Evolutionary conservation across 2,329 filamentous ascomycete species (phyloP).

Genomic region (Didymellaceae sp.): DNA sequence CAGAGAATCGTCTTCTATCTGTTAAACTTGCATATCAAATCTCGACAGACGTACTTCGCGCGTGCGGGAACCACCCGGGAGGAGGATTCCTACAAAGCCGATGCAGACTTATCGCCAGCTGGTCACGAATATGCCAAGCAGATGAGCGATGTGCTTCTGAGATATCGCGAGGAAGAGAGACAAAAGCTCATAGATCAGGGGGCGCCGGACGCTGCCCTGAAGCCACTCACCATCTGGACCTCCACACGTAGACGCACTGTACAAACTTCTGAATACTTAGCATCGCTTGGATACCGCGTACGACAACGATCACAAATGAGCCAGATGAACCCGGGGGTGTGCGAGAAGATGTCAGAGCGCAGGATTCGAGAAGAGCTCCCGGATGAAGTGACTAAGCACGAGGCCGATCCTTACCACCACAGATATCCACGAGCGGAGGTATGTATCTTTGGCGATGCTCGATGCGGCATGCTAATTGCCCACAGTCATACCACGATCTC

Average conservation of each 20-base stretch:
- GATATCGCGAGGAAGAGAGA: slow-evolving; percentile 83
- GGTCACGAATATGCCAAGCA: slow-evolving; percentile 76
- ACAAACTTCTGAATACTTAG: slow-evolving; percentile 85
- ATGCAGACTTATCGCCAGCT: slow-evolving; percentile 81
- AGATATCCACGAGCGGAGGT: slow-evolving; percentile 94
- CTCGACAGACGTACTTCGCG: slow-evolving; percentile 90
- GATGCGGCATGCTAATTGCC: slow-evolving; percentile 25
- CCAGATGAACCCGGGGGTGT: slow-evolving; percentile 94
- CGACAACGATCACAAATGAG: slow-evolving; percentile 95
- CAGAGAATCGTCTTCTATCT: slow-evolving; percentile 98
- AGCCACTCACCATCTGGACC: slow-evolving; percentile 90
- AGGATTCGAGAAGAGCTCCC: slow-evolving; percentile 83
- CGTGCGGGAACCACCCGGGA: slow-evolving; percentile 85
- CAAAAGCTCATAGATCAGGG: slow-evolving; percentile 71
- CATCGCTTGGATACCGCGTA: slow-evolving; percentile 80
- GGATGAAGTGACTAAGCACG: slow-evolving; percentile 90
- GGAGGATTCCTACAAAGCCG: slow-evolving; percentile 89
- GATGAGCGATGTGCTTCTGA: slow-evolving; percentile 76
- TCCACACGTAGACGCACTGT: slow-evolving; percentile 89
- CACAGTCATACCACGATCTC: slow-evolving; percentile 93
- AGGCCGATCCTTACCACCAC: slow-evolving; percentile 94
- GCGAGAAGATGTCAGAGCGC: slow-evolving; percentile 87
- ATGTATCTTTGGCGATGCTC: slow-evolving; percentile 28
- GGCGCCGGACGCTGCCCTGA: slow-evolving; percentile 71
- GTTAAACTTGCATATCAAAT: slow-evolving; percentile 96